Conservation (phyloP, 106 monocot species). For the Apostasia shenzhenica region DNA sequence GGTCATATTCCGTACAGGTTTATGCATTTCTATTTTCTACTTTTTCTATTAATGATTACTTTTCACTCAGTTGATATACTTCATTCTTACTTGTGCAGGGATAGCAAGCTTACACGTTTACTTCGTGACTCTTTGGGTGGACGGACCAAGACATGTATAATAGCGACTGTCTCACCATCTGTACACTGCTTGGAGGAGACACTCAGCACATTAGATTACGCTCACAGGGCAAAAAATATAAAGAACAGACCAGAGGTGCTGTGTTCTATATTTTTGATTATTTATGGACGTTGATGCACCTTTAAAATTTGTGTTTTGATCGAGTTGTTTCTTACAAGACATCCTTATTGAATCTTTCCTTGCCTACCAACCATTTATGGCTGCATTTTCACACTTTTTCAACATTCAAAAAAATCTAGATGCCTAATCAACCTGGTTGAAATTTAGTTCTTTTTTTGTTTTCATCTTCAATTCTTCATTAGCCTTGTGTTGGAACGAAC, state of each 20-base stretch:
- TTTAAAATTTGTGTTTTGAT: neutral
- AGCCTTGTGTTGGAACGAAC: no score
- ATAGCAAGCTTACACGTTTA: conserved; percentile 90
- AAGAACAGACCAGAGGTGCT: conserved; percentile 95
- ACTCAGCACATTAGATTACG: conserved; percentile 97
- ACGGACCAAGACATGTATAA: conserved; percentile 97
- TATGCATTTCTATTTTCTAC: neutral
- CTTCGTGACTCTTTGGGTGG: conserved; percentile 97
- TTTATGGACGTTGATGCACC: neutral
- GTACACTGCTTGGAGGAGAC: conserved; percentile 97
- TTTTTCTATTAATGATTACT: neutral
- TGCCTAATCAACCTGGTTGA: no score
- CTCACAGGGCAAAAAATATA: conserved; percentile 96
- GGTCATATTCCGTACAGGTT: conserved; percentile 96
- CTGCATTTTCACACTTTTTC: no score
- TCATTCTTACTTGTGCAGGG: conserved; percentile 41
- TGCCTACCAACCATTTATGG: neutral
- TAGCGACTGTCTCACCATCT: conserved; percentile 97
- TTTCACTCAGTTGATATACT: neutral
- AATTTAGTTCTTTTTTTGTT: no score
- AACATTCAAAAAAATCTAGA: no score
- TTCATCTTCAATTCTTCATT: no score
- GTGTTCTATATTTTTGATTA: neutral
- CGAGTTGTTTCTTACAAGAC: neutral
- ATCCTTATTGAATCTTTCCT: neutral